phyloP scores from a whole-genome alignment of 1,139 yeast genomes.

The Martiniozyma asiatica region DNA sequence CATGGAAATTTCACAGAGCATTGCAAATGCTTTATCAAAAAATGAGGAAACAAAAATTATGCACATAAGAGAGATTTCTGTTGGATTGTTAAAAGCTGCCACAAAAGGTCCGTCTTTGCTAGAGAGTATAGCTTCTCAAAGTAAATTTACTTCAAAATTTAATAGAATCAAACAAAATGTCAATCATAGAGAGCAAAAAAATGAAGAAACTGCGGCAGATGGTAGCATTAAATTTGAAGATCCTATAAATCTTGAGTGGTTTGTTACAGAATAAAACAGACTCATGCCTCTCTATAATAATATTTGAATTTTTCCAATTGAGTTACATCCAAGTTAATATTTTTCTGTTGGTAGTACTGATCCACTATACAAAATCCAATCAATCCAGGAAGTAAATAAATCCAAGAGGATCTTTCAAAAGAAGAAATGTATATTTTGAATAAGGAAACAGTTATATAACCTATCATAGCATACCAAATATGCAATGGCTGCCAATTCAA shows the following conservation, averaged over 20 bases:
- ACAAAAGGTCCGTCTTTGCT: constrained; percentile 7
- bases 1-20: constrained; percentile 7
- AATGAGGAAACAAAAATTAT: constrained; percentile 11
- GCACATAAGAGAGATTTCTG: constrained; percentile 13
- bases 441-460: too few relatives aligned
- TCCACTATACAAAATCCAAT: constrained; percentile 11
- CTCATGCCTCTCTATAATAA: constrained; percentile 19
- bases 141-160: too few relatives aligned
- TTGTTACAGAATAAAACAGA: too few relatives aligned
- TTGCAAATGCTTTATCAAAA: constrained; percentile 13
- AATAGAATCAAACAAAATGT: too few relatives aligned
- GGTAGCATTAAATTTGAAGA: too few relatives aligned
- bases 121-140: too few relatives aligned
- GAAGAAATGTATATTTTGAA: too few relatives aligned
- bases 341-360: constrained; percentile 11
- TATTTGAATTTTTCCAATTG: constrained; percentile 15
- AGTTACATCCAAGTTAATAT: constrained; percentile 10
- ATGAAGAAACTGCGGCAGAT: background rate
- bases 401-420: too few relatives aligned
- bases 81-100: constrained; percentile 17
- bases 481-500: too few relatives aligned
- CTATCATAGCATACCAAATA: too few relatives aligned
- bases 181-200: constrained; percentile 1
- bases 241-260: constrained; percentile 12
- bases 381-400: constrained; percentile 18